phyloP scores from a whole-genome alignment of 495 filamentous ascomycete species.

The Neurospora tetrasperma region DNA sequence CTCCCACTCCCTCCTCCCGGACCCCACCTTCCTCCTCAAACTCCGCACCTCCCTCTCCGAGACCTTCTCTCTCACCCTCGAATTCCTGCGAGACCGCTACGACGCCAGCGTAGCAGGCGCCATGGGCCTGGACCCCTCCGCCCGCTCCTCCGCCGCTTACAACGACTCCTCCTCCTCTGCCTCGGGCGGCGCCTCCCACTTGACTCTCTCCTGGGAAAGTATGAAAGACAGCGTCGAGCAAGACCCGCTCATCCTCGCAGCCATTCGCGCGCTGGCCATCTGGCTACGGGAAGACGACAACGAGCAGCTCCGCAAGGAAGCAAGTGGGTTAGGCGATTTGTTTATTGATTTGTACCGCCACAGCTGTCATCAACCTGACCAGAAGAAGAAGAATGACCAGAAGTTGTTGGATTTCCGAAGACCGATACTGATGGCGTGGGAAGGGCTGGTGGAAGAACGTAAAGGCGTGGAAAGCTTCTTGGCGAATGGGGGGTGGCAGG shows the following conservation, averaged over 20 bases:
- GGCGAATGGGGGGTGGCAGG: conserved; percentile 38
- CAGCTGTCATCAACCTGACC: conserved; percentile 3
- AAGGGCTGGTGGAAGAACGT: conserved; percentile 35
- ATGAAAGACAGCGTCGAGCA: conserved; percentile 26
- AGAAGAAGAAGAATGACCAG: background rate
- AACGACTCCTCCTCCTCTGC: conserved; percentile 9
- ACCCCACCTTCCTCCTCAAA: conserved; percentile 46
- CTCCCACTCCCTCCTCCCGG: background rate
- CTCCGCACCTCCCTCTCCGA: conserved; percentile 48
- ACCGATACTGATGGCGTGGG: conserved; percentile 43
- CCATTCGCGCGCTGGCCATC: conserved; percentile 42
- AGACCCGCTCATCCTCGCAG: conserved; percentile 41
- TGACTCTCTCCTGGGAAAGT: conserved; percentile 44
- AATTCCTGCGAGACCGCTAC: conserved; percentile 56
- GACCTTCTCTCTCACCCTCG: conserved; percentile 47
- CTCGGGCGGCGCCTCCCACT: conserved; percentile 20
- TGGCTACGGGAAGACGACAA: conserved; percentile 58
- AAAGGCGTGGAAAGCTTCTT: conserved; percentile 37
- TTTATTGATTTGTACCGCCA: conserved; percentile 44
- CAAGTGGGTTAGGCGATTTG: conserved; percentile 46
- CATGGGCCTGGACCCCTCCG: conserved; percentile 40
- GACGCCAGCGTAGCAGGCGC: conserved; percentile 47
- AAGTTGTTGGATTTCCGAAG: conserved; percentile 36
- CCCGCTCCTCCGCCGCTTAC: conserved; percentile 22
- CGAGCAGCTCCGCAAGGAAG: conserved; percentile 41